Conservation (phyloP, 2,329 filamentous ascomycete genomes). For the Helicocarpus griseus region DNA sequence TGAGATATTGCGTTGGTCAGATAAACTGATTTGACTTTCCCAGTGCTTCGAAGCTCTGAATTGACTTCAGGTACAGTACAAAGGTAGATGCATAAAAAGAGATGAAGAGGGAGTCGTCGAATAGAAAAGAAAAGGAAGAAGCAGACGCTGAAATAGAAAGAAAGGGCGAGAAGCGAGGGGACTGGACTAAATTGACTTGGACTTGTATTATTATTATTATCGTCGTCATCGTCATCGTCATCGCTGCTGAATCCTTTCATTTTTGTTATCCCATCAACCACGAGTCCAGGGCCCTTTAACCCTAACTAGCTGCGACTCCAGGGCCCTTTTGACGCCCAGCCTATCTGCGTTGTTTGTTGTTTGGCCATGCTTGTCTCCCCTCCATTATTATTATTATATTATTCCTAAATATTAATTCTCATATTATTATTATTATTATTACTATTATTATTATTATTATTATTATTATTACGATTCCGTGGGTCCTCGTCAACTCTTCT, state of each 20-base stretch:
- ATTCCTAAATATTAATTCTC: too few species aligned
- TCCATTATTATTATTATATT: too few species aligned
- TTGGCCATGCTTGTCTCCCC: not conserved
- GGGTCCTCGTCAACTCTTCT: not conserved
- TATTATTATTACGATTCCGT: not conserved
- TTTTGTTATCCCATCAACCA: not conserved
- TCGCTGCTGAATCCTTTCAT: not conserved
- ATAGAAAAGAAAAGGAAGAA: not conserved
- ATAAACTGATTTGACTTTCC: too few species aligned
- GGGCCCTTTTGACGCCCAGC: not conserved
- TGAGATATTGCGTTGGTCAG: too few species aligned
- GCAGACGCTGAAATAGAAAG: not conserved
- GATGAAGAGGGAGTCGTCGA: too few species aligned
- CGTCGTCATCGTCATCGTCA: not conserved
- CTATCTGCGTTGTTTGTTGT: not conserved
- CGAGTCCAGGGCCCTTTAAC: not conserved
- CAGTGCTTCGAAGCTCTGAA: too few species aligned
- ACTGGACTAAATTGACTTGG: too few species aligned
- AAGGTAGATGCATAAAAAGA: not conserved
- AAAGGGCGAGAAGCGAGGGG: not conserved
- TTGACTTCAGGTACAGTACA: not conserved
- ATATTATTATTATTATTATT: too few species aligned
- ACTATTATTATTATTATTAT: too few species aligned
- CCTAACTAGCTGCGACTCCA: not conserved
- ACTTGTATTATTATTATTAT: too few species aligned